phyloP scores from a whole-genome alignment of 2,329 filamentous ascomycete species.

The Phialophora verrucosa region DNA sequence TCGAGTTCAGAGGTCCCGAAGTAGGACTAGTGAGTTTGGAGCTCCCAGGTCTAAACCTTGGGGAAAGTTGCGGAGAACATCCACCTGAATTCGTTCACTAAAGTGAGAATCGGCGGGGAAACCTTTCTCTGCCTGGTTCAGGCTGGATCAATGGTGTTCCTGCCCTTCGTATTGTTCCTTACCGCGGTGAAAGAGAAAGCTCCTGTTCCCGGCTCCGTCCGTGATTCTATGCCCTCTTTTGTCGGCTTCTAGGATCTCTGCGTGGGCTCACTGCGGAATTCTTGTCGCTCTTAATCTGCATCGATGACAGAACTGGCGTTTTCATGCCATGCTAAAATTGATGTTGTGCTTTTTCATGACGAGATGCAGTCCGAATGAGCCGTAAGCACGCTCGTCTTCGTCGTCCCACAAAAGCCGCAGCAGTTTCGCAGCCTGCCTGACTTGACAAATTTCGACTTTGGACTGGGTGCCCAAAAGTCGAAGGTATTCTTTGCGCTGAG shows the following conservation, averaged over 20 bases:
- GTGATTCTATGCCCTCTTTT: neutral
- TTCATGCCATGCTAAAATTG: conserved; percentile 33
- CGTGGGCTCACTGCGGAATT: too few species aligned
- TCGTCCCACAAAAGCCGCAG: conserved; percentile 33
- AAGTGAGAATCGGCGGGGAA: too few species aligned
- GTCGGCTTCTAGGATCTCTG: neutral
- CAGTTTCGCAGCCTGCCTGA: conserved; percentile 23
- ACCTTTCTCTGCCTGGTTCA: too few species aligned
- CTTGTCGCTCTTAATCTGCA: neutral
- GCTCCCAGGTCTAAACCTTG: neutral
- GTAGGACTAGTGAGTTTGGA: neutral
- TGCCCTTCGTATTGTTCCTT: neutral
- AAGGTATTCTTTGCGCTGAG: conserved; percentile 14
- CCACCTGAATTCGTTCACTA: neutral
- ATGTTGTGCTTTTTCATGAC: conserved; percentile 32
- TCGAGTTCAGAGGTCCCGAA: neutral
- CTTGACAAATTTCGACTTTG: conserved; percentile 9
- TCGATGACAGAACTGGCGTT: neutral
- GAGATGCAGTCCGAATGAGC: conserved; percentile 33
- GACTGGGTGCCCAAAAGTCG: neutral
- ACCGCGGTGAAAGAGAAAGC: neutral
- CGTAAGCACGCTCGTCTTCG: conserved; percentile 25
- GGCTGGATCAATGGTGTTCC: neutral
- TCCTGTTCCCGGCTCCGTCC: neutral
- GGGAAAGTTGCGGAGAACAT: neutral